Evolutionary conservation across 345 rosid species (phyloP).

Genomic region (Acer campestre): DNA sequence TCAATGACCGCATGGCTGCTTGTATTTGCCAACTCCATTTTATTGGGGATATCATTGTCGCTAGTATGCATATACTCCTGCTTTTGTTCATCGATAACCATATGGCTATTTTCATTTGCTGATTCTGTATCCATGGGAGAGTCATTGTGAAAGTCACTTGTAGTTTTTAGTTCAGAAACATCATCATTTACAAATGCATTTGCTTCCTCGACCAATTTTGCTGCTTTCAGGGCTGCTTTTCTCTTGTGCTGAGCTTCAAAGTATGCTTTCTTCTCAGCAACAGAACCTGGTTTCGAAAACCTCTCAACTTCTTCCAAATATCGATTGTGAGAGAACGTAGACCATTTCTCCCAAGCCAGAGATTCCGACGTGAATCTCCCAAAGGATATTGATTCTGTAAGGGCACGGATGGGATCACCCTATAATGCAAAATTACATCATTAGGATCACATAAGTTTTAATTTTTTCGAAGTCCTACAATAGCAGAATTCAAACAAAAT

Average conservation of each 20-base stretch:
- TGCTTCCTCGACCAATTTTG: conserved; percentile 39
- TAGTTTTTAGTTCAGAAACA: conserved; percentile 22
- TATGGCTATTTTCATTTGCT: conserved; percentile 10
- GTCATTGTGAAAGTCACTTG: conserved; percentile 1
- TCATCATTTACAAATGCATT: conserved; percentile 11
- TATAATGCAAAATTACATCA: conserved; percentile 29
- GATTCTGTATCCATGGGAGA: conserved; percentile 22
- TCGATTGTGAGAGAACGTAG: conserved; percentile 87
- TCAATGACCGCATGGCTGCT: conserved; percentile 2
- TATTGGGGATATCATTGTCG: conserved; percentile 11
- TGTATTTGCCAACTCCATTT: conserved; percentile 19
- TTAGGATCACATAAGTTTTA: neutral
- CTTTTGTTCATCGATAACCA: conserved; percentile 21
- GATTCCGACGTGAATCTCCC: conserved; percentile 88
- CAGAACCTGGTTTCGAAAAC: conserved; percentile 82
- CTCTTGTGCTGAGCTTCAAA: conserved; percentile 87
- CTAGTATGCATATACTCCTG: conserved; percentile 14
- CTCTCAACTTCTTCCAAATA: conserved; percentile 88
- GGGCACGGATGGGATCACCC: conserved; percentile 59
- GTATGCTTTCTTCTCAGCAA: conserved; percentile 86
- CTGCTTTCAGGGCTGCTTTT: conserved; percentile 66
- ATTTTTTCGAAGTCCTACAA: neutral
- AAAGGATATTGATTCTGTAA: conserved; percentile 79
- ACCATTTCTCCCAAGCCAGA: conserved; percentile 89
- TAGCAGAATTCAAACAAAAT: neutral